phyloP scores from a whole-genome alignment of 2,329 filamentous ascomycete genomes.

The Trichoderma koningiopsis region DNA sequence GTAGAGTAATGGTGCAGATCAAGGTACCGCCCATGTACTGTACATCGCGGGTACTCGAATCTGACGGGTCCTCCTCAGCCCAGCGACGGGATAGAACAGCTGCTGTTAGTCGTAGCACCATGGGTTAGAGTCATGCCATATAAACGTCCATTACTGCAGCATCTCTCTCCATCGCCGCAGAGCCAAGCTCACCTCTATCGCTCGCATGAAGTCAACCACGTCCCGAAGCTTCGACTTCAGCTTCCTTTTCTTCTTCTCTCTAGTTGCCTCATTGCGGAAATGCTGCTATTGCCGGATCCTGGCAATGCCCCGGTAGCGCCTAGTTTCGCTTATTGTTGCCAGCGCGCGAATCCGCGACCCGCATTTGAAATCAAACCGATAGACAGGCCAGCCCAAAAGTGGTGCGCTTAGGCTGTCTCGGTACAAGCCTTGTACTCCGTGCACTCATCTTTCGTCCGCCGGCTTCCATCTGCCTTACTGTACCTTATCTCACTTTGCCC shows the following conservation, averaged over 20 bases:
- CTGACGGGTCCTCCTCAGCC: background rate
- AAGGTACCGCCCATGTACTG: background rate
- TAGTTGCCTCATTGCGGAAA: background rate
- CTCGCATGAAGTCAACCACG: background rate
- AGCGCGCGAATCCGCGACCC: constrained; percentile 14
- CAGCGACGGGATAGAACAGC: background rate
- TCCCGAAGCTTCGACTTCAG: background rate
- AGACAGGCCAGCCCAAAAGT: background rate
- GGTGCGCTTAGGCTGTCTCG: background rate
- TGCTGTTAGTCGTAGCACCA: background rate
- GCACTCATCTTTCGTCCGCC: background rate
- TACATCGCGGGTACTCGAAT: background rate
- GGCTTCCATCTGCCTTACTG: constrained; percentile 6
- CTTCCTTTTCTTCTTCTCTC: background rate
- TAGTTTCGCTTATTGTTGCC: constrained; percentile 19
- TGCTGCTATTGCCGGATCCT: constrained; percentile 4
- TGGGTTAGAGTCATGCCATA: background rate
- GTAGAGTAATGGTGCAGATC: background rate
- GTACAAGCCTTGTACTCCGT: background rate
- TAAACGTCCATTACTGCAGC: background rate
- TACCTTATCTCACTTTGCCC: constrained; percentile 4
- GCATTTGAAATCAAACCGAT: constrained; percentile 21
- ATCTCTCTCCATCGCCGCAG: background rate
- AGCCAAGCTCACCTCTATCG: background rate
- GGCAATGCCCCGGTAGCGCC: constrained; percentile 6